Base-by-base conservation (phyloP, 352 stramenopile genomes). In the Globisporangium recalcitrans region DNA sequence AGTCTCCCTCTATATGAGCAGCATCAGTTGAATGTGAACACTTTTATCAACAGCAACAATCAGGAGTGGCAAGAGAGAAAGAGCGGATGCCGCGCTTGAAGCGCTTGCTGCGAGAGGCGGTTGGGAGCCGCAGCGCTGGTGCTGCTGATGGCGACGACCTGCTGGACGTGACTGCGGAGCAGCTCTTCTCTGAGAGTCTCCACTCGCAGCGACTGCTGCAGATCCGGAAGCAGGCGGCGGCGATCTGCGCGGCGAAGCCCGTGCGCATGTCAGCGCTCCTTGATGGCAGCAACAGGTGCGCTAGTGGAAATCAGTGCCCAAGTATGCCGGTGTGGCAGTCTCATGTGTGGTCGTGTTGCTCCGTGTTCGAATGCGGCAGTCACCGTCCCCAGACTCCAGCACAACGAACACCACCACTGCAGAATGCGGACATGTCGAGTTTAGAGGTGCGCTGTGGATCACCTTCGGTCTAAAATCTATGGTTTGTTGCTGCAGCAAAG, bases 161-260 rank as follows among this genome's bases (percentile, higher is more conserved):
- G 0, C 47, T 52, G 26, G 69, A 59, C 19, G 24, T 52, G 59
- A 78, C 72, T 42, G 78, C 70, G 9, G 76, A 82, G 51, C 67
- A 77, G 71, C 70, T 90, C 27, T 77, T 90, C 31, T 57, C 78
- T 2, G 74, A 74, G n/a, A 82, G 68, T n/a, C 72, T 90, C 21
- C 71, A 85, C 46, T 59, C 69, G 16, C 51, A 70, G 7, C 69
- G 59, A 4, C 47, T 62, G 19, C 34, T 60, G 1, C 29, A 57
- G 10, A 29, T 74, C 38, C 62, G 80, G 6, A 62, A 66, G n/a
- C 55, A 63, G 29, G 74, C 68, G 26, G 80, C 78, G 42, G 67
- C 69, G n/a, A 60, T 60, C 14, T 83, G 70, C 26, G 74, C 69
- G 9, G 78, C 80, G 14, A 60, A 66, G 21, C 55, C 72, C 27